Base-by-base conservation (phyloP, 2,329 filamentous ascomycete genomes). In the Scedosporium dehoogii region DNA sequence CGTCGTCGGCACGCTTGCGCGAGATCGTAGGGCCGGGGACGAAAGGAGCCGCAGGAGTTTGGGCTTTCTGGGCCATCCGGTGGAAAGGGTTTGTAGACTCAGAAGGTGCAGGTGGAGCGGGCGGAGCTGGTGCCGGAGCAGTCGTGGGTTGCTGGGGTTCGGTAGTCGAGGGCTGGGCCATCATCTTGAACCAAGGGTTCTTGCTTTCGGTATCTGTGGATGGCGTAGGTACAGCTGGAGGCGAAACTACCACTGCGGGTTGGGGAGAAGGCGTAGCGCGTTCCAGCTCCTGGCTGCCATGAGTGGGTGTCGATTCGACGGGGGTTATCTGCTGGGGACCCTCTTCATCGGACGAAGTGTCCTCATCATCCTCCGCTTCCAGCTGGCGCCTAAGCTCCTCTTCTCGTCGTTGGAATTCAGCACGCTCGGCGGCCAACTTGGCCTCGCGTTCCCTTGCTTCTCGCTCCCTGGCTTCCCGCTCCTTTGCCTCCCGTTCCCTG, bases 61-160 rank as follows among this genome's bases (percentile, higher is more conserved):
- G 81, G 63, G 76, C 76, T 66, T 90, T 83, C 68, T 89, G 85
- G 6, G 89, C 85, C 71, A 96, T 85, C 63, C 92, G 89, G 73
- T 96, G 90, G 85, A 97, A 99, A 4, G 94, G 94, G 72, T 99
- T 99, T 9, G 91, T 97, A n/a, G 90, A 92, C 25, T 84, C 81
- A 57, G 87, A 81, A 25, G 68, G 72, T 41, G 70, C 73, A 60
- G 68, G 73, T 51, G 68, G 70, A 57, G 73, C 71, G 29, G 72
- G 73, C 25, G 74, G 73, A 18, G 74, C 72, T 16, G 78, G 72
- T 58, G 79, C 71, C 10, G 33, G 33, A 38, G 33, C 33, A 23
- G 79, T 70, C 25, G 77, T 70, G 33, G 79, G 73, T 16, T 78
- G 77, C 60, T 77, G 74, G 65, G 75, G 75, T 66, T 77, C 71